Conservation (phyloP, 345 rosid species). For the Xanthoceras sorbifolium region DNA sequence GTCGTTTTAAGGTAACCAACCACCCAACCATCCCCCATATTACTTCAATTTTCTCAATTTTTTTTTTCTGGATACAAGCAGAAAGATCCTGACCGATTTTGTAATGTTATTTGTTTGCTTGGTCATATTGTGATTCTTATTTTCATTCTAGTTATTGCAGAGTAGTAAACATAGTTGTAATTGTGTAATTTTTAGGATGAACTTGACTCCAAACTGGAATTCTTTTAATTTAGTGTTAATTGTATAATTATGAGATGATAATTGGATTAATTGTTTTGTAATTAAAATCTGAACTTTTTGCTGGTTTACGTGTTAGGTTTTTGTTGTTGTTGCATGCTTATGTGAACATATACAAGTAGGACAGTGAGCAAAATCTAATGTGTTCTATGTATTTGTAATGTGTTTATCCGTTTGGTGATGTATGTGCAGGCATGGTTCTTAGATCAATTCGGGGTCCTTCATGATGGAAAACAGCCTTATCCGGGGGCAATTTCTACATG, state of each 20-base stretch:
- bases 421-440: constrained; percentile 80
- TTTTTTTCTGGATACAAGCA: constrained; percentile 8
- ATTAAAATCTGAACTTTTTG: neutral
- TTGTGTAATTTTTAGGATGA: neutral
- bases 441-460: constrained; percentile 98
- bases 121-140: neutral
- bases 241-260: neutral
- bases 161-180: no score
- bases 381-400: constrained; percentile 9
- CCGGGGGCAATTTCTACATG: constrained; percentile 88
- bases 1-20: constrained; percentile 70
- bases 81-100: neutral
- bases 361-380: no score
- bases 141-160: neutral
- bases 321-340: neutral
- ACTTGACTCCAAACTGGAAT: neutral
- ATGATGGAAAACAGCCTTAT: constrained; percentile 88
- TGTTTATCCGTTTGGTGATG: constrained; percentile 5
- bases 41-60: neutral
- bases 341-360: neutral
- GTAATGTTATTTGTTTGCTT: neutral
- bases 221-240: neutral
- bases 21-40: neutral
- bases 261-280: neutral
- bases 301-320: neutral